A percentile compares a stretch with the other conserved stretches of the same genome.
These are phyloP conservation scores for Aspergillus pseudotamarii DNA, from an alignment of 2,329 filamentous ascomycete genomes.

Conservation along the genomic window DNA sequence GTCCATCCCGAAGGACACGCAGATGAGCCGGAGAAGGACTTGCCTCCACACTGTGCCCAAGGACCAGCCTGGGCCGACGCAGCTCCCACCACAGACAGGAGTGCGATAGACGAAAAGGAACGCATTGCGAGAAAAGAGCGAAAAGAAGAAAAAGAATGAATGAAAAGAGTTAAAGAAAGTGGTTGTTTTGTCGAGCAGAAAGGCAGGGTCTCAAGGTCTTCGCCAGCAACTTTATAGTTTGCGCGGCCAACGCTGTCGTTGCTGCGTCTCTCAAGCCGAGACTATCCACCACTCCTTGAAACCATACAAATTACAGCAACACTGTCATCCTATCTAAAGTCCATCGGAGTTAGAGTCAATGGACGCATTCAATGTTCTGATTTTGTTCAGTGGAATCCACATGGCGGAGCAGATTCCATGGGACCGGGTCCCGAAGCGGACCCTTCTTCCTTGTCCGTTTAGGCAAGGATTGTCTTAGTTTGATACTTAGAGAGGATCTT, in stretches of 20 bases:
- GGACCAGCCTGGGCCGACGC: slow-evolving; percentile 2
- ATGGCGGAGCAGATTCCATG: background rate
- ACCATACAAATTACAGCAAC: background rate
- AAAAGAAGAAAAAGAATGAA: background rate
- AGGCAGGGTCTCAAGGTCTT: background rate
- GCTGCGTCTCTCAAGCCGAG: background rate
- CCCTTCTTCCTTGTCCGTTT: background rate
- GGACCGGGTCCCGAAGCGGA: background rate
- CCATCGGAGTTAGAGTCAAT: background rate
- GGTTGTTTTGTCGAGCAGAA: background rate
- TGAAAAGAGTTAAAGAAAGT: background rate
- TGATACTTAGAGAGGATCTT: background rate
- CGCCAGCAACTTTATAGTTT: background rate
- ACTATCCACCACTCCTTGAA: background rate
- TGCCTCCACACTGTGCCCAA: slow-evolving; percentile 22
- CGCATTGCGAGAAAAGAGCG: background rate
- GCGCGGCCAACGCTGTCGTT: background rate
- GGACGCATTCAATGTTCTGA: background rate
- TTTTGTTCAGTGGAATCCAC: background rate
- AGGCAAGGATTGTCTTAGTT: background rate
- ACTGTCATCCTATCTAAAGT: background rate
- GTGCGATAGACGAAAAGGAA: background rate
- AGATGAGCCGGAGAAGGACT: slow-evolving; percentile 12
- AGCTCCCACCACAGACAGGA: slow-evolving; percentile 10
- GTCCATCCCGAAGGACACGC: background rate